phyloP scores from a whole-genome alignment of 768 basidiomycete genomes.

The Podaxis sp. region DNA sequence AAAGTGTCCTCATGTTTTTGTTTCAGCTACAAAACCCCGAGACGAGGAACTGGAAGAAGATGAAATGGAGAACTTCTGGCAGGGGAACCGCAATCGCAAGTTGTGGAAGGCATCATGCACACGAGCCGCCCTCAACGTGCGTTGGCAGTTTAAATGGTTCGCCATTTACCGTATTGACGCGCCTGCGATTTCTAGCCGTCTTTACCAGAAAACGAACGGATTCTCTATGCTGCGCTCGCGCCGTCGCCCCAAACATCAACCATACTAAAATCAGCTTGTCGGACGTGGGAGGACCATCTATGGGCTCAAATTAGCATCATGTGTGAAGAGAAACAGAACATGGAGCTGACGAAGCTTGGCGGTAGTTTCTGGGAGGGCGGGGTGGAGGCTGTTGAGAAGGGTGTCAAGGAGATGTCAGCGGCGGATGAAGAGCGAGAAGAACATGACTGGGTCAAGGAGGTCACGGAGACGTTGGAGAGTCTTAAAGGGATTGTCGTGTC shows the following conservation, averaged over 20 bases:
- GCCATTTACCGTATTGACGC: neutral
- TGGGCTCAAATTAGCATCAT: conserved; percentile 88
- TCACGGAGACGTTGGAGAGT: conserved; percentile 53
- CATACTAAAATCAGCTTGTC: conserved; percentile 70
- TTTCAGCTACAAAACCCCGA: conserved; percentile 34
- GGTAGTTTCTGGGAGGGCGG: conserved; percentile 84
- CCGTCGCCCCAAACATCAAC: conserved; percentile 67
- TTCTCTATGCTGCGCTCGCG: conserved; percentile 82
- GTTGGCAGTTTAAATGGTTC: conserved; percentile 20
- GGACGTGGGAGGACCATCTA: conserved; percentile 93
- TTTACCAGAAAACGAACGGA: conserved; percentile 73
- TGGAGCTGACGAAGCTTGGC: conserved; percentile 63
- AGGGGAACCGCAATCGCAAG: conserved; percentile 74
- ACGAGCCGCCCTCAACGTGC: conserved; percentile 74
- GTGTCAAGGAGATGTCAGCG: conserved; percentile 26
- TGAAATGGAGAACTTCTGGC: conserved; percentile 53
- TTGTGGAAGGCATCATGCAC: conserved; percentile 90
- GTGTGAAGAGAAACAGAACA: conserved; percentile 78
- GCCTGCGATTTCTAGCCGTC: conserved; percentile 38
- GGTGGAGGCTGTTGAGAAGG: conserved; percentile 42
- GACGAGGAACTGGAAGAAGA: conserved; percentile 53
- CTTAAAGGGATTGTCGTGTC: conserved; percentile 57
- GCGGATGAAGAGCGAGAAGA: conserved; percentile 41
- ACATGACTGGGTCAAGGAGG: conserved; percentile 68
- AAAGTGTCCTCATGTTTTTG: neutral